Conservation (phyloP, 108 stramenopile species). For the Aurantiochytrium sp. region DNA sequence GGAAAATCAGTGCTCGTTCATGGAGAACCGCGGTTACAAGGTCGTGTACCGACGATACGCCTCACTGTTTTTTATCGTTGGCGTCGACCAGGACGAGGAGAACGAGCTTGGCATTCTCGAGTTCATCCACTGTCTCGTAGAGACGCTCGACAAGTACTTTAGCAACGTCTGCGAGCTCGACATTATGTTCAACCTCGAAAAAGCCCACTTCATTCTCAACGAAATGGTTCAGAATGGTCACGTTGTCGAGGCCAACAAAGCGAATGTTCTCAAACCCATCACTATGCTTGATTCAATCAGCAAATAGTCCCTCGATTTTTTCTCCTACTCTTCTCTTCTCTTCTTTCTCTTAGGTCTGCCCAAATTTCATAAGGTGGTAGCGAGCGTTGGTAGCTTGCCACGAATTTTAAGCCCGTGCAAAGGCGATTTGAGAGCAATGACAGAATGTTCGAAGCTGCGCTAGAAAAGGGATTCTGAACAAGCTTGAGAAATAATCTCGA, state of each 20-base stretch:
- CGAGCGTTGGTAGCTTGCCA: too few relatives aligned
- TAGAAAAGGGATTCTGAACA: too few relatives aligned
- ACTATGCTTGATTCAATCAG: constrained; percentile 38
- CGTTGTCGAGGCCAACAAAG: constrained; percentile 55
- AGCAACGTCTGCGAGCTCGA: constrained; percentile 74
- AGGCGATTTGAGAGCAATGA: too few relatives aligned
- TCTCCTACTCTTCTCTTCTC: too few relatives aligned
- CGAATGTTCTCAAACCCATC: constrained; percentile 50
- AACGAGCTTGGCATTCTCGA: constrained; percentile 90
- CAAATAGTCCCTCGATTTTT: not conserved
- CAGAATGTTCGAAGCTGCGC: too few relatives aligned
- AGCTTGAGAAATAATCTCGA: too few relatives aligned
- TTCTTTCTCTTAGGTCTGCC: too few relatives aligned
- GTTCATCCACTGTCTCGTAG: constrained; percentile 85
- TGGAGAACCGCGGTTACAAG: constrained; percentile 87
- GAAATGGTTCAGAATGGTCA: constrained; percentile 50
- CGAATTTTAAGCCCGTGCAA: too few relatives aligned
- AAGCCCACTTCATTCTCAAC: constrained; percentile 79
- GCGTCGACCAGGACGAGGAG: constrained; percentile 69
- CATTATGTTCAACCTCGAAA: constrained; percentile 92
- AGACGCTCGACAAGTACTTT: constrained; percentile 69
- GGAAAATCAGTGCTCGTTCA: constrained; percentile 80
- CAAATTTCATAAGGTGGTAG: too few relatives aligned
- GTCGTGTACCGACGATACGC: constrained; percentile 88
- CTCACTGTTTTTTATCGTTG: constrained; percentile 89